These are phyloP conservation scores for Volvariella volvacea DNA, from an alignment of 1,284 basidiomycete species.

Conservation along the genomic window DNA sequence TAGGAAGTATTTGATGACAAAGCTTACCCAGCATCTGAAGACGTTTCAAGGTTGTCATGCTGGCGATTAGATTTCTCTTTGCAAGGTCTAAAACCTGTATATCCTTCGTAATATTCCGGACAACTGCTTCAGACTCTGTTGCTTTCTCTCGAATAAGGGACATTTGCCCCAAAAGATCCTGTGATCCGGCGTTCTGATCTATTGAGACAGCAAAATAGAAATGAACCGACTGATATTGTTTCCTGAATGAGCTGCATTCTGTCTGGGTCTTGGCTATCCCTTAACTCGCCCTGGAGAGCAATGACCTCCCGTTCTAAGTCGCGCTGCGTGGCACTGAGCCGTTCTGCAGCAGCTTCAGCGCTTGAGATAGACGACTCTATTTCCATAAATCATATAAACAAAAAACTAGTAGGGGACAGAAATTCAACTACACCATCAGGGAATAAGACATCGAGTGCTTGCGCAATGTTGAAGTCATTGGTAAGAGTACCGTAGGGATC, in stretches of 20 bases:
- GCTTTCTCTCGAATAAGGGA: conserved; percentile 92
- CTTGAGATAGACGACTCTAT: conserved; percentile 64
- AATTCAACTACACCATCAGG: conserved; percentile 57
- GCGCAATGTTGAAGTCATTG: conserved; percentile 49
- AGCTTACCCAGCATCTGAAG: conserved; percentile 88
- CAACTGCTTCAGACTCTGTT: conserved; percentile 92
- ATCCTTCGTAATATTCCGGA: conserved; percentile 92
- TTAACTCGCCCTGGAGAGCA: conserved; percentile 58
- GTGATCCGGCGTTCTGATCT: neutral
- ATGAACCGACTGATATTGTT: conserved; percentile 74
- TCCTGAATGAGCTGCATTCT: conserved; percentile 87
- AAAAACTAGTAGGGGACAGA: neutral
- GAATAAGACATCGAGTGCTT: conserved; percentile 66
- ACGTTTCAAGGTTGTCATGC: conserved; percentile 87
- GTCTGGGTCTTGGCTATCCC: conserved; percentile 73
- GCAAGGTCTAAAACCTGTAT: conserved; percentile 93
- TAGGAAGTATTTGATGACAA: neutral
- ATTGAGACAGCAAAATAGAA: no score
- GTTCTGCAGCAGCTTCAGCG: conserved; percentile 54
- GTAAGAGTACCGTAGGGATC: conserved; percentile 56
- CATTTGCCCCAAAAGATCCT: conserved; percentile 93
- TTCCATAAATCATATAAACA: neutral
- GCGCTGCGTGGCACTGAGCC: conserved; percentile 53
- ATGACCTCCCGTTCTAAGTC: conserved; percentile 72
- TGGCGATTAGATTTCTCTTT: conserved; percentile 86